Evolutionary conservation across 2,329 filamentous ascomycete genomes (phyloP).

Genomic region (Aspergillus sp.): DNA sequence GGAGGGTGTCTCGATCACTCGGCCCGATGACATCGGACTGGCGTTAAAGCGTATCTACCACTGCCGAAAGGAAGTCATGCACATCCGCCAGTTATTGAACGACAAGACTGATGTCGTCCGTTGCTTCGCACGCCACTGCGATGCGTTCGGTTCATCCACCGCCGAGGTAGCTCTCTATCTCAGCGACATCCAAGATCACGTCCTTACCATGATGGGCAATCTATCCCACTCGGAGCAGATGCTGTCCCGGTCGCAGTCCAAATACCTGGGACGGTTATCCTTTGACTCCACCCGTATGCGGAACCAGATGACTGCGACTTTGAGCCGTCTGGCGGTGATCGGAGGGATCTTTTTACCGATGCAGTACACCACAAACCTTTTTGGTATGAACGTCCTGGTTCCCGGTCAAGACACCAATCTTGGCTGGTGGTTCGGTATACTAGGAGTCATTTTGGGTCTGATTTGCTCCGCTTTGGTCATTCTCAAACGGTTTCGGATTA

Average conservation of each 20-base stretch:
- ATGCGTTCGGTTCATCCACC: conserved; percentile 82
- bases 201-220: conserved; percentile 96
- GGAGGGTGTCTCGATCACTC: conserved; percentile 85
- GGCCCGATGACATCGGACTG: conserved; percentile 77
- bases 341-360: conserved; percentile 88
- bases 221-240: conserved; percentile 93
- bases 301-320: conserved; percentile 75
- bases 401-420: conserved; percentile 31
- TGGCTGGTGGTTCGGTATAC: conserved; percentile 42
- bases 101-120: conserved; percentile 95
- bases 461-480: conserved; percentile 20
- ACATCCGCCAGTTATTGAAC: conserved; percentile 80
- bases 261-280: conserved; percentile 86
- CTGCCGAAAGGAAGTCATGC: conserved; percentile 87
- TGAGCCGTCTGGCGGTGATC: conserved; percentile 87
- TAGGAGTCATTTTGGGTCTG: conserved; percentile 35
- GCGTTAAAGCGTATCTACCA: conserved; percentile 83
- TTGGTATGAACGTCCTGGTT: conserved; percentile 45
- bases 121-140: conserved; percentile 94
- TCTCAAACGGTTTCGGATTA: conserved; percentile 28
- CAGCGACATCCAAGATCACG: conserved; percentile 94
- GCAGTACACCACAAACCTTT: conserved; percentile 70
- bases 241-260: conserved; percentile 82
- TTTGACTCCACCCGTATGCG: conserved; percentile 85
- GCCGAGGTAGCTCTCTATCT: conserved; percentile 93